A percentile compares a stretch with the other conserved stretches of the same genome.
These are phyloP conservation scores for Amanita subjunquillea DNA, from an alignment of 768 basidiomycete species.

Conservation along the genomic window DNA sequence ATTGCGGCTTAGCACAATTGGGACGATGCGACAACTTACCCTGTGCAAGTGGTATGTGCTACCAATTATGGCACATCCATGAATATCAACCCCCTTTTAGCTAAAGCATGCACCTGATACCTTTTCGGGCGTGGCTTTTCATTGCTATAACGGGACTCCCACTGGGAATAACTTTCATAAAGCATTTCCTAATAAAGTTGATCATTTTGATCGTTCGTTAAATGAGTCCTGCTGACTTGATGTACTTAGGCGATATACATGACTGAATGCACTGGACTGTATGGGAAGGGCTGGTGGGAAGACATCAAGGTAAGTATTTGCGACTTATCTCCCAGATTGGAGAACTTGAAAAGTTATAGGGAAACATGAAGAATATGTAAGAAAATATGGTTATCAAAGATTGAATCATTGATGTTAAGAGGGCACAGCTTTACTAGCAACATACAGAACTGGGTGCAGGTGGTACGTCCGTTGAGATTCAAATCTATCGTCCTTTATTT, in stretches of 20 bases:
- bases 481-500: too few species aligned
- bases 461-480: constrained; percentile 1
- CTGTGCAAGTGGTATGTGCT: constrained; percentile 29
- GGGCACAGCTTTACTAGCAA: constrained; percentile 1
- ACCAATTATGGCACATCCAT: background rate
- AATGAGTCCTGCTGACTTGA: background rate
- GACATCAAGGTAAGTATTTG: constrained; percentile 52
- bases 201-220: background rate
- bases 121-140: constrained; percentile 60
- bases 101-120: constrained; percentile 47
- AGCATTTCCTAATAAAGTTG: constrained; percentile 44
- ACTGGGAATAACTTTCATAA: constrained; percentile 47
- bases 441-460: background rate
- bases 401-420: background rate
- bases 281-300: constrained; percentile 68
- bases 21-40: constrained; percentile 53
- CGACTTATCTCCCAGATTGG: background rate
- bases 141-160: constrained; percentile 56
- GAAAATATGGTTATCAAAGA: background rate
- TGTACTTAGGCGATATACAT: constrained; percentile 32
- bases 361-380: constrained; percentile 62
- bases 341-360: constrained; percentile 23
- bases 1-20: constrained; percentile 48
- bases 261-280: constrained; percentile 56
- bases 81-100: constrained; percentile 8